Conservation (phyloP, 2,329 filamentous ascomycete genomes). For the Diplodia mutila region DNA sequence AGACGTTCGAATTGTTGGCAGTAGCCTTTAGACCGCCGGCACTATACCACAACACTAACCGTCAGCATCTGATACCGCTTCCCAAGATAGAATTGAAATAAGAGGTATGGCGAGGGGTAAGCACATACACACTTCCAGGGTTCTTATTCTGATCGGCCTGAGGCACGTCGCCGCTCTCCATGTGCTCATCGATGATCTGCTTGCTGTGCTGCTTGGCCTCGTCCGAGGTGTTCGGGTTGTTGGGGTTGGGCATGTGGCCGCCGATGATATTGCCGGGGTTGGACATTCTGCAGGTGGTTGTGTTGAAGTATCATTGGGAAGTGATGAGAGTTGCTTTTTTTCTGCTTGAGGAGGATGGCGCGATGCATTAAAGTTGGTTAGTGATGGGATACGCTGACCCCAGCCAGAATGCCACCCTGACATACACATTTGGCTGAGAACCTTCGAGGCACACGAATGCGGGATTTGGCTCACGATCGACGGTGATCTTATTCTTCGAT, state of each 20-base stretch:
- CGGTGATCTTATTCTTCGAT: not conserved
- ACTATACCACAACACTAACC: not conserved
- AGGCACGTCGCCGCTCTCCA: slow-evolving; percentile 48
- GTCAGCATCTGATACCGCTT: not conserved
- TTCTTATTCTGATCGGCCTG: slow-evolving; percentile 51
- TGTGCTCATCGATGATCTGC: slow-evolving; percentile 56
- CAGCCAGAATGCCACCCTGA: not conserved
- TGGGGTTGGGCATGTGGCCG: slow-evolving; percentile 63
- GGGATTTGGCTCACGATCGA: not conserved
- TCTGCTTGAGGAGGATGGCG: not conserved
- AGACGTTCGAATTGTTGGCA: slow-evolving; percentile 61
- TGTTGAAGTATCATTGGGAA: not conserved
- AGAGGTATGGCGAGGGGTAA: not conserved
- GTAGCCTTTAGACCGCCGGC: slow-evolving; percentile 43
- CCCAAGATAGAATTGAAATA: too few relatives aligned
- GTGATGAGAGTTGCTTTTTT: not conserved
- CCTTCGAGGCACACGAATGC: not conserved
- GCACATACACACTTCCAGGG: slow-evolving; percentile 57
- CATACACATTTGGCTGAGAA: not conserved
- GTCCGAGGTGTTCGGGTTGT: slow-evolving; percentile 60
- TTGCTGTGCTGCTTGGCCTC: slow-evolving; percentile 61
- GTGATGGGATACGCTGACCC: not conserved
- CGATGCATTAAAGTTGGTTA: not conserved
- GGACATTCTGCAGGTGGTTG: slow-evolving; percentile 47
- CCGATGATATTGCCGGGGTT: slow-evolving; percentile 57